Percentiles rank a stretch among this genome's conserved stretches.
phyloP scores from a whole-genome alignment of 768 basidiomycete species.

The Sporobolomyces roseus region DNA sequence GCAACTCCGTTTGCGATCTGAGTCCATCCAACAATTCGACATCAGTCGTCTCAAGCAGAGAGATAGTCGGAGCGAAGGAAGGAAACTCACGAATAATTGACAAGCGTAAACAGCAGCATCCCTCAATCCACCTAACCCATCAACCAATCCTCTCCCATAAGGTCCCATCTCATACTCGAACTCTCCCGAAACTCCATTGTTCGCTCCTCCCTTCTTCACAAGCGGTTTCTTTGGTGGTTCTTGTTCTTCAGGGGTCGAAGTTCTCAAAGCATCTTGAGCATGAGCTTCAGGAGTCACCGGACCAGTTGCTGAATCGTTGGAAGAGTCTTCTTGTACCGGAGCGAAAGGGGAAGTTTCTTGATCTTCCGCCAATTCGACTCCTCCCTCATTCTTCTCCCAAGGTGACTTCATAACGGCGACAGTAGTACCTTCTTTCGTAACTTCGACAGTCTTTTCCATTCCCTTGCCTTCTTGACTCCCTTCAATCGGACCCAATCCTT shows the following conservation, averaged over 20 bases:
- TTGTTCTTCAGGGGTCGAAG: constrained; percentile 5
- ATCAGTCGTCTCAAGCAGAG: background rate
- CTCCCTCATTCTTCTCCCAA: background rate
- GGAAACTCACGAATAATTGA: constrained; percentile 38
- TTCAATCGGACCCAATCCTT: constrained; percentile 19
- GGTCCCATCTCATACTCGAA: constrained; percentile 29
- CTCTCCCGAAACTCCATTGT: constrained; percentile 20
- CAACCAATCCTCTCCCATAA: constrained; percentile 42
- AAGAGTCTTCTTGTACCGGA: background rate
- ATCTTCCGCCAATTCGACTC: constrained; percentile 6
- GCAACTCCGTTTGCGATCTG: constrained; percentile 39
- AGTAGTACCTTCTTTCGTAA: background rate
- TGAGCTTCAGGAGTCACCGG: background rate
- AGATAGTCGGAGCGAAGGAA: background rate
- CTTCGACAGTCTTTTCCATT: constrained; percentile 1
- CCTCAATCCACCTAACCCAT: constrained; percentile 41
- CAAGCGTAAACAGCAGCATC: constrained; percentile 42
- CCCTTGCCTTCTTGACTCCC: background rate
- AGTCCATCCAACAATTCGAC: background rate
- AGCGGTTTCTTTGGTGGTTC: background rate
- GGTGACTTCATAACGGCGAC: background rate
- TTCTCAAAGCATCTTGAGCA: background rate
- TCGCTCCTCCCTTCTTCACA: constrained; percentile 9
- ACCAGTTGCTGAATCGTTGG: background rate
- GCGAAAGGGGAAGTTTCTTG: constrained; percentile 38